These are phyloP conservation scores for Emericellopsis terricola DNA, from an alignment of 495 filamentous ascomycete species.

Conservation along the genomic window DNA sequence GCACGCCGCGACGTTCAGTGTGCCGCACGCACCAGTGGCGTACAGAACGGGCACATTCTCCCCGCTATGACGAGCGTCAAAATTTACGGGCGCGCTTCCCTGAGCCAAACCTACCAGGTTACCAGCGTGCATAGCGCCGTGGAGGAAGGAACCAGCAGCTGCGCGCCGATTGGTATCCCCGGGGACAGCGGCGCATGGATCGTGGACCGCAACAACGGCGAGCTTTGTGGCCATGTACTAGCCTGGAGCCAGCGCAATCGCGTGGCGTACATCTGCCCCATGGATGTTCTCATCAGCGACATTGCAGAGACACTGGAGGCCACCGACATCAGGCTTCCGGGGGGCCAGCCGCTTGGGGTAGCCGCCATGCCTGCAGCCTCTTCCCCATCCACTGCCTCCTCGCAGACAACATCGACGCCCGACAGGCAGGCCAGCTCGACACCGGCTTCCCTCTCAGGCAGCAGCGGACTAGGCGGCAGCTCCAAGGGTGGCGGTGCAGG, in stretches of 20 bases:
- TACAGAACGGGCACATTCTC: conserved; percentile 59
- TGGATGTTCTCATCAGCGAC: conserved; percentile 77
- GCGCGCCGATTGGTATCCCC: conserved; percentile 38
- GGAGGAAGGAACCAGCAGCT: conserved; percentile 4
- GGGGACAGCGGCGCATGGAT: conserved; percentile 93
- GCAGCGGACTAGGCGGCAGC: no score
- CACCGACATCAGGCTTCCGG: conserved; percentile 31
- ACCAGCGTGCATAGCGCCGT: conserved; percentile 28
- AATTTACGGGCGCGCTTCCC: conserved; percentile 62
- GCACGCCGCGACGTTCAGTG: conserved; percentile 67
- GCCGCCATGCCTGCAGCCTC: background rate
- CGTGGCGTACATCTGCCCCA: conserved; percentile 79
- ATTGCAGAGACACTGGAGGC: conserved; percentile 60
- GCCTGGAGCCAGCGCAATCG: conserved; percentile 63
- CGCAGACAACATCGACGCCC: background rate
- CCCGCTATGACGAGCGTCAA: conserved; percentile 63
- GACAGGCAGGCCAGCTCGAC: no score
- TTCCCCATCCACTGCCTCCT: no score
- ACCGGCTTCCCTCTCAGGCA: no score
- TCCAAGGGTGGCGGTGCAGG: no score
- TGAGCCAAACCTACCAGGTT: conserved; percentile 67
- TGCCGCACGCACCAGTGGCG: conserved; percentile 76
- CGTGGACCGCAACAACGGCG: conserved; percentile 61
- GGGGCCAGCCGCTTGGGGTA: conserved; percentile 13
- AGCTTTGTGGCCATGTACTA: conserved; percentile 75